These are phyloP conservation scores for Ascoidea asiatica DNA, from an alignment of 805 yeast genomes.

Conservation along the genomic window DNA sequence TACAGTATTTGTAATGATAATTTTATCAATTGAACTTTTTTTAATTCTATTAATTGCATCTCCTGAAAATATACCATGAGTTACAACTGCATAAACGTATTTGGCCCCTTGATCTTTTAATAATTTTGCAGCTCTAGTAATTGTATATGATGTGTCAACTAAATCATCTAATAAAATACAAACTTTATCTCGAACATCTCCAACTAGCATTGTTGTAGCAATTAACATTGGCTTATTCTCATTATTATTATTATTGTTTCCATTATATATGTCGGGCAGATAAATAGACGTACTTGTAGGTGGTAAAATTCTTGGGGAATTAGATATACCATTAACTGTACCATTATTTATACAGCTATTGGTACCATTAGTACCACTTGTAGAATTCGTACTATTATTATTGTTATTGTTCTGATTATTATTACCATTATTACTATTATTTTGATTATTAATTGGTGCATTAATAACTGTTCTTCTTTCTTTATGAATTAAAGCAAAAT, in stretches of 20 bases:
- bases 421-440: conserved; percentile 4
- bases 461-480: conserved; percentile 47
- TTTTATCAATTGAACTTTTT: conserved; percentile 61
- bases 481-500: conserved; percentile 91
- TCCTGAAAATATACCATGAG: conserved; percentile 90
- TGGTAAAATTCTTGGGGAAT: conserved; percentile 13
- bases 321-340: conserved; percentile 11
- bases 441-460: too few species aligned
- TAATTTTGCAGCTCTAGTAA: conserved; percentile 82
- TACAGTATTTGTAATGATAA: conserved; percentile 82
- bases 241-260: conserved; percentile 8
- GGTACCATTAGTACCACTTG: neutral
- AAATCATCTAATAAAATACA: conserved; percentile 91
- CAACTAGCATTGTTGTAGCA: conserved; percentile 91
- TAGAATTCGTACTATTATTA: neutral
- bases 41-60: conserved; percentile 69
- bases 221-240: conserved; percentile 20
- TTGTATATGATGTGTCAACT: conserved; percentile 86
- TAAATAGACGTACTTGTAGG: conserved; percentile 11
- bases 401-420: too few species aligned
- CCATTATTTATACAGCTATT: conserved; percentile 1
- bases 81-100: conserved; percentile 73
- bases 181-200: conserved; percentile 75
- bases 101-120: conserved; percentile 89
- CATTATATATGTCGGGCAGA: conserved; percentile 7